phyloP scores from a whole-genome alignment of 179 eudicot genomes.

The Beta corolliflora region DNA sequence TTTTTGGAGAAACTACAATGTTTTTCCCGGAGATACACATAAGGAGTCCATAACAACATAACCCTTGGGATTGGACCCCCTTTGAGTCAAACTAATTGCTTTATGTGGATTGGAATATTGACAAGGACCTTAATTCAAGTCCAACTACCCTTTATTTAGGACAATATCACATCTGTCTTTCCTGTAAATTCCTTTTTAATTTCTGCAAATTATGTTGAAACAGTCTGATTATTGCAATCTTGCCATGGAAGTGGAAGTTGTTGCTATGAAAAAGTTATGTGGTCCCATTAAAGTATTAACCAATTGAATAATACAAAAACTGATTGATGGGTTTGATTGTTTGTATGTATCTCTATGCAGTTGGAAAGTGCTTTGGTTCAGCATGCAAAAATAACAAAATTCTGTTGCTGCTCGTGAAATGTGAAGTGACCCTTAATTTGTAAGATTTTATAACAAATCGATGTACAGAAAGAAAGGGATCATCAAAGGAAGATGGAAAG shows the following conservation, averaged over 20 bases:
- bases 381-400: background rate
- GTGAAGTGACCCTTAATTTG: background rate
- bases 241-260: no score
- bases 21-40: background rate
- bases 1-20: background rate
- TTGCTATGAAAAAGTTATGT: no score
- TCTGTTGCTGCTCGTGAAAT: background rate
- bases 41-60: background rate
- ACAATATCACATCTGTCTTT: no score
- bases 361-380: background rate
- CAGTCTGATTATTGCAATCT: no score
- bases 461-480: slow-evolving; percentile 8
- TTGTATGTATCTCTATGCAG: background rate
- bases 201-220: no score
- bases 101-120: background rate
- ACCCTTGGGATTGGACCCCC: background rate
- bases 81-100: background rate
- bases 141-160: background rate
- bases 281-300: no score
- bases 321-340: background rate
- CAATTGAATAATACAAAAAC: no score
- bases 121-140: background rate
- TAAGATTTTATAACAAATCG: background rate
- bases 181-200: no score
- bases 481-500: background rate